These are phyloP conservation scores for Populus hybrid DNA, from an alignment of 441 rosid species.

Conservation along the genomic window DNA sequence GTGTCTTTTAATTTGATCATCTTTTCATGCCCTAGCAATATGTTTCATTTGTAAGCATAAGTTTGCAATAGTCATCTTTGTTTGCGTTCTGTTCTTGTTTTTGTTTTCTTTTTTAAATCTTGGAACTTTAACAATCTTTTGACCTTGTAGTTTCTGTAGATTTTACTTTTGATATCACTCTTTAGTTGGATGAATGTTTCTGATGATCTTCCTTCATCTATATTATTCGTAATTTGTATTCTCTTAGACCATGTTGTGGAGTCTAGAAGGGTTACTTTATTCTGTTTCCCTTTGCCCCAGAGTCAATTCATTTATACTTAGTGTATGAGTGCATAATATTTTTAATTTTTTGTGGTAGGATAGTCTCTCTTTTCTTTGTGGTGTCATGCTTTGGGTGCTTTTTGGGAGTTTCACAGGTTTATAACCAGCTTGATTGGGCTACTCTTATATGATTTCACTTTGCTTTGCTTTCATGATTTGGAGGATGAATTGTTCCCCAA, in stretches of 20 bases:
- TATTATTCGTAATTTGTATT: too few relatives aligned
- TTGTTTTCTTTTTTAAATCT: too few relatives aligned
- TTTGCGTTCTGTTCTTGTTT: background rate
- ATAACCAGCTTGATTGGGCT: background rate
- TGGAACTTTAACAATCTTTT: background rate
- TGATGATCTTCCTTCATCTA: background rate
- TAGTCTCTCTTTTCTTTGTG: background rate
- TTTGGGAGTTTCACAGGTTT: background rate
- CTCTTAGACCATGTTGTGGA: background rate
- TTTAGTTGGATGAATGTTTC: background rate
- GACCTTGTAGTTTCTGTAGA: background rate
- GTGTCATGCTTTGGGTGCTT: too few relatives aligned
- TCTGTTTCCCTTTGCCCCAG: background rate
- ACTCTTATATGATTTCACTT: background rate
- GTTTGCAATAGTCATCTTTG: background rate
- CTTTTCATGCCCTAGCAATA: background rate
- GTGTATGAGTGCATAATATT: background rate
- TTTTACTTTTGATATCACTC: background rate
- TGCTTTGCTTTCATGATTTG: background rate
- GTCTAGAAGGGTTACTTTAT: background rate
- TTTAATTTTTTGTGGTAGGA: background rate
- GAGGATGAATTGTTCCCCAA: background rate
- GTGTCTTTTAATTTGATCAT: background rate
- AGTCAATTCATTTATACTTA: background rate
- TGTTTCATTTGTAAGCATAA: background rate